Conservation (phyloP, 495 filamentous ascomycete species). For the Cryomyces minteri region DNA sequence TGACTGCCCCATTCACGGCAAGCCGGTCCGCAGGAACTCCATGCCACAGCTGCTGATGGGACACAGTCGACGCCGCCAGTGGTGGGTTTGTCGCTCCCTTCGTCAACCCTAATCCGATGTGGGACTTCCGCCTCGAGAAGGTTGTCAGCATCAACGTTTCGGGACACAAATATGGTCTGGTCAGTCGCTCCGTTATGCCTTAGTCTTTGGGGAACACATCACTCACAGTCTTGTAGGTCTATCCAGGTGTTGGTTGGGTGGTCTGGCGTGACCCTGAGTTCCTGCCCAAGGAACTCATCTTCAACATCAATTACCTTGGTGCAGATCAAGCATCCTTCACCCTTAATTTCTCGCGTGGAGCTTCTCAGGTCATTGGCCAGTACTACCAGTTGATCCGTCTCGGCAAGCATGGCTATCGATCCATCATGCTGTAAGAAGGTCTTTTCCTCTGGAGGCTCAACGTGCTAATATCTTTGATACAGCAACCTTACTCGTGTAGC, state of each 20-base stretch:
- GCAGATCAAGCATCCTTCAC: slow-evolving; percentile 93
- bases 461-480: neutral
- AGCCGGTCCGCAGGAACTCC: neutral
- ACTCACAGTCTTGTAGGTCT: slow-evolving; percentile 28
- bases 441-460: neutral
- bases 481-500: slow-evolving; percentile 61
- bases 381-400: slow-evolving; percentile 92
- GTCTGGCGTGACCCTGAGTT: slow-evolving; percentile 72
- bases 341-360: slow-evolving; percentile 91
- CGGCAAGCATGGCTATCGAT: slow-evolving; percentile 69
- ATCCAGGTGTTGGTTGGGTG: slow-evolving; percentile 86
- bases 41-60: too few species aligned
- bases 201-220: neutral
- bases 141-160: slow-evolving; percentile 87
- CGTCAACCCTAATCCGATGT: slow-evolving; percentile 56
- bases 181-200: slow-evolving; percentile 4
- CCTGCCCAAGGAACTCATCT: slow-evolving; percentile 77
- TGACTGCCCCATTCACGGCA: slow-evolving; percentile 59
- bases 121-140: slow-evolving; percentile 76
- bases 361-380: slow-evolving; percentile 81
- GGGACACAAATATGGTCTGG: slow-evolving; percentile 68
- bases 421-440: slow-evolving; percentile 44
- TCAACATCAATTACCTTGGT: slow-evolving; percentile 95
- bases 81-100: slow-evolving; percentile 88
- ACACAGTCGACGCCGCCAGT: slow-evolving; percentile 59